A percentile compares a stretch with the other conserved stretches of the same genome.
These are phyloP conservation scores for Paecilomyces fulvus DNA, from an alignment of 2,329 filamentous ascomycete genomes.

Conservation along the genomic window DNA sequence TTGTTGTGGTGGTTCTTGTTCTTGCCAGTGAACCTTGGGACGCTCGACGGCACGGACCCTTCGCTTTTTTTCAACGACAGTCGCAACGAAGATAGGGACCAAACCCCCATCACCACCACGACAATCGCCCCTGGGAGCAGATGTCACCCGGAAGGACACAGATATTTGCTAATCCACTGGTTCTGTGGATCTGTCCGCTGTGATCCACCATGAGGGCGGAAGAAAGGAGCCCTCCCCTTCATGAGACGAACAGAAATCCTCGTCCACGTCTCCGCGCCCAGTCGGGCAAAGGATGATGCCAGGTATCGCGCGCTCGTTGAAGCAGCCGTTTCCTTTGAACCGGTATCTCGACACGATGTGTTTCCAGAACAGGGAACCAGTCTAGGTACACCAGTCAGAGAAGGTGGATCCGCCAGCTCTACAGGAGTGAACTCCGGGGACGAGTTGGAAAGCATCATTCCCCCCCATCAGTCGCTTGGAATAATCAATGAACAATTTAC, in stretches of 20 bases:
- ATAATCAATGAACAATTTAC: not conserved
- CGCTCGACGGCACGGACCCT: not conserved
- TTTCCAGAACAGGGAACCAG: not conserved
- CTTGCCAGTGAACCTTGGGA: not conserved
- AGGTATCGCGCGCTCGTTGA: slow-evolving; percentile 31
- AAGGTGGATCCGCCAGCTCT: not conserved
- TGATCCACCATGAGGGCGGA: slow-evolving; percentile 2
- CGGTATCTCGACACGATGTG: slow-evolving; percentile 15
- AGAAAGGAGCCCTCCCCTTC: not conserved
- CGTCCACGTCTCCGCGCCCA: slow-evolving; percentile 34
- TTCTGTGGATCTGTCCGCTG: not conserved
- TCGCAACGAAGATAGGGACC: not conserved
- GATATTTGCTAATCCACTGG: not conserved
- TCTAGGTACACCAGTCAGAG: not conserved
- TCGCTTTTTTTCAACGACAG: not conserved
- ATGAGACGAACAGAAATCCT: slow-evolving; percentile 29
- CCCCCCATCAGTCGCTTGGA: not conserved
- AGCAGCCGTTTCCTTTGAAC: slow-evolving; percentile 27
- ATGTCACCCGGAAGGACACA: not conserved
- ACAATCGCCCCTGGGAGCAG: not conserved
- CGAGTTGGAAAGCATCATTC: slow-evolving; percentile 3
- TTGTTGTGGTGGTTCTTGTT: not conserved
- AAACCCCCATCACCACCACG: not conserved
- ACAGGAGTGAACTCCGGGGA: slow-evolving; percentile 5
- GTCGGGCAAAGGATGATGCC: slow-evolving; percentile 27